Evolutionary conservation across 148 eudicot genomes (phyloP), one percentile per base, ranked within the genome.

Genomic region (Cornus kousa): DNA sequence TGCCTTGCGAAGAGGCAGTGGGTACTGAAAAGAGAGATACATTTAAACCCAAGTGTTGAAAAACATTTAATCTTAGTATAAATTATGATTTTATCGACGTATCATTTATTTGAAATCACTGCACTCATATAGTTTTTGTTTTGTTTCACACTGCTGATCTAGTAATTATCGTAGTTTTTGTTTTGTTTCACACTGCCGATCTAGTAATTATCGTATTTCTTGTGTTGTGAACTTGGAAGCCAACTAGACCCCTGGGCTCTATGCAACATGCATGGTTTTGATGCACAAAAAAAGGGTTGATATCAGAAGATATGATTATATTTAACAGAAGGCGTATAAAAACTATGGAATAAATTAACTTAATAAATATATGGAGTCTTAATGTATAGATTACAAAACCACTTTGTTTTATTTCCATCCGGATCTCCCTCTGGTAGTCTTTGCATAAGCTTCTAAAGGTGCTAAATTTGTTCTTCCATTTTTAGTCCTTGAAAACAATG

Each of bases 381-480:
- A 11, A 53, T 53, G 0, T 2, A 28, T 28, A 28, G 28, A 11
- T 53, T 1, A 53, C 4, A 53, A 53, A 53, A 53, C 59, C 2
- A 1, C 2, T 11, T 12, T 53, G 59, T 53, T 12, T 53, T 53
- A 0, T 53, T 28, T 53, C 19, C 17, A 53, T 62, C 66, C 3
- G 7, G 28, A 17, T 46, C 60, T 85, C n/a, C n/a, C 99, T 93
- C 90, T 81, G 99, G 98, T 91, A 93, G 76, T 95, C 93, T 87
- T 97, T 83, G 84, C 99, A 95, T 31, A 95, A 78, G 78, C 99
- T 95, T 83, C 99, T 95, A n/a, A 95, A 86, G 53, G 99, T 90
- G 90, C 93, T 91, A 80, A 67, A 93, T 83, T 40, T 95, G 94
- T 80, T 93, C 99, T 88, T 93, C 97, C 97, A 93, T 93, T 50